Evolutionary conservation across 306 rosid species (phyloP).

Genomic region (Datisca glomerata): DNA sequence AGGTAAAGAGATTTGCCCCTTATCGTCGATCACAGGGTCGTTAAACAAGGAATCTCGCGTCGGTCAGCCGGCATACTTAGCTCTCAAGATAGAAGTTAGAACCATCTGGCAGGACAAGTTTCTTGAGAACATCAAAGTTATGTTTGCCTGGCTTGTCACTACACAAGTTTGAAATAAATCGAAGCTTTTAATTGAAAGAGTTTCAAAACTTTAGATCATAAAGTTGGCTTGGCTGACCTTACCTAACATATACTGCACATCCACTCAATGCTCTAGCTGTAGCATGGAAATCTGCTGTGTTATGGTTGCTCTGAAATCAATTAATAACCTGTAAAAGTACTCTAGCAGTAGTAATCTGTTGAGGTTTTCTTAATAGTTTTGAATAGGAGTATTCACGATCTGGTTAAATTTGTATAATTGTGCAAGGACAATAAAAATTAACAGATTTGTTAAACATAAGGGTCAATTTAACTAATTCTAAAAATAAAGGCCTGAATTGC

Average conservation of each 20-base stretch:
- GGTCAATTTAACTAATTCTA: too few relatives aligned
- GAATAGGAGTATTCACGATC: too few relatives aligned
- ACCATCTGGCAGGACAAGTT: conserved; percentile 55
- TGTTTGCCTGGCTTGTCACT: conserved; percentile 69
- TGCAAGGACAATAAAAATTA: too few relatives aligned
- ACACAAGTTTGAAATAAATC: background rate
- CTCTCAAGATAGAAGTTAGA: conserved; percentile 60
- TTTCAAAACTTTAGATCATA: background rate
- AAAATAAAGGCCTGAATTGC: too few relatives aligned
- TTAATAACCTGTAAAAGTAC: too few relatives aligned
- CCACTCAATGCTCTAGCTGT: conserved; percentile 84
- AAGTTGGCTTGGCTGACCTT: conserved; percentile 4
- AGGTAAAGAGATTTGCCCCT: conserved; percentile 19
- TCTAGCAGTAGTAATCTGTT: too few relatives aligned
- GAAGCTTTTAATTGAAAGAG: background rate
- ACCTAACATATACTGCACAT: conserved; percentile 69
- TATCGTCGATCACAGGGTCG: conserved; percentile 52
- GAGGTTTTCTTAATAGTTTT: too few relatives aligned
- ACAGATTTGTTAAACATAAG: too few relatives aligned
- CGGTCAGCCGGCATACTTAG: conserved; percentile 54
- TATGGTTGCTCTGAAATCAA: conserved; percentile 52
- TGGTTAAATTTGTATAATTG: too few relatives aligned
- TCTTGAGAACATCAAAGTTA: conserved; percentile 56
- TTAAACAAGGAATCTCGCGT: conserved; percentile 59
- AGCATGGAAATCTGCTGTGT: conserved; percentile 66